Evolutionary conservation across 495 filamentous ascomycete genomes (phyloP).

Genomic region (Filosporella fistucella): DNA sequence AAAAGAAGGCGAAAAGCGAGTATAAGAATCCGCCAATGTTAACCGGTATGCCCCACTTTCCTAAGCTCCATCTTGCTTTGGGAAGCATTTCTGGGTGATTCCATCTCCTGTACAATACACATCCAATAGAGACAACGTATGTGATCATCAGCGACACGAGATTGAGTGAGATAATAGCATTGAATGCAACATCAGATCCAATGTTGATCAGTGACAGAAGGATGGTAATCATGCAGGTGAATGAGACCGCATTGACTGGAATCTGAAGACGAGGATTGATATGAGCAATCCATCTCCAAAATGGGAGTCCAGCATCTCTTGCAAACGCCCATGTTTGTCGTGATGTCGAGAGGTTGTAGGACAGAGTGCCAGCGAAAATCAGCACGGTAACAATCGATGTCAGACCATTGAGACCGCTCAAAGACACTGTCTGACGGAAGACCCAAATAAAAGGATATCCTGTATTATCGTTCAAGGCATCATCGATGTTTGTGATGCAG

Average conservation of each 20-base stretch:
- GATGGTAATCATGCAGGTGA: constrained; percentile 40
- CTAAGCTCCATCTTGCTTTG: constrained; percentile 36
- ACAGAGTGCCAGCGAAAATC: not conserved
- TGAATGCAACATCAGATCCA: constrained; percentile 50
- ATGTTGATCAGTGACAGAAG: constrained; percentile 58
- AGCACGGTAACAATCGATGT: constrained; percentile 12
- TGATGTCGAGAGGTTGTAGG: constrained; percentile 38
- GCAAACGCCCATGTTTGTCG: constrained; percentile 51
- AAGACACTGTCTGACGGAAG: constrained; percentile 37
- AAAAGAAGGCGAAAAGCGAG: too few species aligned
- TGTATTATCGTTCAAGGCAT: constrained; percentile 28
- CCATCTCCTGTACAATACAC: constrained; percentile 24
- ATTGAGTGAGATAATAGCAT: constrained; percentile 47
- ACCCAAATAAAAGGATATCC: constrained; percentile 46
- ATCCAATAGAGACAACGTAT: constrained; percentile 36
- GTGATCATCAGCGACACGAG: constrained; percentile 38
- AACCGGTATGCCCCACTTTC: constrained; percentile 24
- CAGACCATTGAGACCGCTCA: constrained; percentile 23
- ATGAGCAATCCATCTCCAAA: constrained; percentile 34
- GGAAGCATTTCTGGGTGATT: constrained; percentile 30
- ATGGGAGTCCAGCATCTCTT: constrained; percentile 44
- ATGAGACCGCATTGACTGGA: constrained; percentile 45
- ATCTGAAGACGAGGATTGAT: constrained; percentile 36
- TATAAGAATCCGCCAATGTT: too few species aligned
- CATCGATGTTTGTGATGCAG: constrained; percentile 34